Evolutionary conservation across 306 rosid genomes (phyloP), one percentile per base, ranked within the genome.

Genomic region (Senna tora): DNA sequence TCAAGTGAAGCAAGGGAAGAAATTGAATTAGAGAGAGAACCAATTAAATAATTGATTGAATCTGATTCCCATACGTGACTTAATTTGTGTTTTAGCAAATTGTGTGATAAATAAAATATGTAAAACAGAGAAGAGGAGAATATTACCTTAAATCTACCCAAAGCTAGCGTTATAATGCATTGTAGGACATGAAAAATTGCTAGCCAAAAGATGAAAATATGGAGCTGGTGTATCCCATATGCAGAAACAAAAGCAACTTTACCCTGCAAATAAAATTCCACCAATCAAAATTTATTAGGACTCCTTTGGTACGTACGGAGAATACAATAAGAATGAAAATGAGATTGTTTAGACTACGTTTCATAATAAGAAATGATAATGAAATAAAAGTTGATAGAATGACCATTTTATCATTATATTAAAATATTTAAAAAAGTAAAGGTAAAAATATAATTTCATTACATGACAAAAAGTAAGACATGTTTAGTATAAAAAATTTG

Each of bases 181-280:
- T 87, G 89, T 7, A 91, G 77, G 36, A 94, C 75, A 73, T 94
- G 98, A 79, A 79, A 82, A 59, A 78, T 9, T 15, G 96, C 99
- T 5, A 94, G 64, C 47, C 81, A 83, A 73, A 94, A 91, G 66
- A 94, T 94, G 85, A 94, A 94, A 5, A 94, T 56, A 53, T 94
- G 98, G 53, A 94, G 96, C 84, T 94, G 87, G 75, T 94, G 98
- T 77, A 91, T 86, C 47, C 87, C 98, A 74, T 94, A 91, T 30
- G 93, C 87, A 7, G 98, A 84, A 25, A 94, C 82, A 33, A 91
- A 87, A 54, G 97, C 91, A 14, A 89, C 91, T 82, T 87, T 16
- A 3, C 71, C 87, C 96, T 91, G 77, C 77, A 77, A 83, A 38
- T 36, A 38, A 36, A 25, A 36, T 36, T 4, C 39, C 6, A 36